These are phyloP conservation scores for Schizonepeta tenuifolia DNA, from an alignment of 257 asterid species.

Conservation along the genomic window DNA sequence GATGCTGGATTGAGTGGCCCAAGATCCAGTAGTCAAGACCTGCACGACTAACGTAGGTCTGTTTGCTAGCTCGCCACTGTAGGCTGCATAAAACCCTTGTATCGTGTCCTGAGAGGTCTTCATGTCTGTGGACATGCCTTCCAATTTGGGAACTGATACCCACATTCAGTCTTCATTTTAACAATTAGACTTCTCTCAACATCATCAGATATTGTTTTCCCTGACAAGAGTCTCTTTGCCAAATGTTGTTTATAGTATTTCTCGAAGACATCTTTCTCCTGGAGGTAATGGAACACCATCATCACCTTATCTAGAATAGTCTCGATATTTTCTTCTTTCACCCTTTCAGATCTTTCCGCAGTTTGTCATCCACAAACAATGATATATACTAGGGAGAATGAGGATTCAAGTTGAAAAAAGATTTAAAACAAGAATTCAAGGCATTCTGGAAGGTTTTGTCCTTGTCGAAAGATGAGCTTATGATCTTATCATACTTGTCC, in stretches of 20 bases:
- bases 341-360: constrained; percentile 66
- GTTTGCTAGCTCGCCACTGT: constrained; percentile 44
- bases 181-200: constrained; percentile 69
- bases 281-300: constrained; percentile 68
- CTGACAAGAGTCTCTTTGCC: constrained; percentile 65
- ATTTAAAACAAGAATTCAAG: constrained; percentile 58
- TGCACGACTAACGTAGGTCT: constrained; percentile 57
- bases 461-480: constrained; percentile 49
- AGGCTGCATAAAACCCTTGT: constrained; percentile 54
- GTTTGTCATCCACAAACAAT: constrained; percentile 61
- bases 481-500: constrained; percentile 59
- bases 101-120: constrained; percentile 68
- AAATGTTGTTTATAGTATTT: constrained; percentile 70
- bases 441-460: constrained; percentile 74
- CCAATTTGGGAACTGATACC: constrained; percentile 66
- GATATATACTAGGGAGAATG: constrained; percentile 71
- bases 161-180: constrained; percentile 71
- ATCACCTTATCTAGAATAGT: constrained; percentile 61
- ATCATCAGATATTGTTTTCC: constrained; percentile 63
- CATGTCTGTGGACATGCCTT: constrained; percentile 80
- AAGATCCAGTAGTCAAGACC: constrained; percentile 67
- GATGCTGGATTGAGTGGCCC: constrained; percentile 62
- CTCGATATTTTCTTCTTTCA: constrained; percentile 65
- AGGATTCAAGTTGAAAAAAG: constrained; percentile 61
- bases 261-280: constrained; percentile 73